Percentiles rank a stretch among this genome's conserved stretches.
These are phyloP conservation scores for Penicillium pulvis DNA, from an alignment of 495 filamentous ascomycete species.

Conservation along the genomic window DNA sequence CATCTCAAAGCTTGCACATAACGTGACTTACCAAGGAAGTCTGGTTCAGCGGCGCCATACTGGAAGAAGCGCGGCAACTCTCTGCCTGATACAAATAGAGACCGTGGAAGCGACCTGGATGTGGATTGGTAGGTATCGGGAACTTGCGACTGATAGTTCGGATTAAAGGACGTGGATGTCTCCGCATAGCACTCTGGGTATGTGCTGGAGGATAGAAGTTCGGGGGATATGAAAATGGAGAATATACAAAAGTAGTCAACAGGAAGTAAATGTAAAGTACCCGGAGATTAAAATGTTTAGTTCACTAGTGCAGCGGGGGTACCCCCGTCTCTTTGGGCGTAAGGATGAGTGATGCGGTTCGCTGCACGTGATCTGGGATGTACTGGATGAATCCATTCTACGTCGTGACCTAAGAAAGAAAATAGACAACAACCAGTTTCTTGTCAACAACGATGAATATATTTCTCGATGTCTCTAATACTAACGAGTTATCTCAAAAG, in stretches of 20 bases:
- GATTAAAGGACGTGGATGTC: not conserved
- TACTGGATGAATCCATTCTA: not conserved
- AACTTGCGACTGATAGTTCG: not conserved
- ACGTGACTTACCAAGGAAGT: not conserved
- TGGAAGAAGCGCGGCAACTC: not conserved
- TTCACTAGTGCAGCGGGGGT: not conserved
- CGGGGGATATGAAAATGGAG: not conserved
- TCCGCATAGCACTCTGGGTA: not conserved
- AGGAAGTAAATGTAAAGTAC: not conserved
- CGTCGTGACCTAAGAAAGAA: no score
- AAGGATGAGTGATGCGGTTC: not conserved
- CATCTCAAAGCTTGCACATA: not conserved
- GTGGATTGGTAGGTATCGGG: not conserved
- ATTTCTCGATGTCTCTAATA: no score
- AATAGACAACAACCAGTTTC: no score
- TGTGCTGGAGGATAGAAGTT: not conserved
- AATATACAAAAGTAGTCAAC: not conserved
- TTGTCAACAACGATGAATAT: no score
- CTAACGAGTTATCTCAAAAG: no score
- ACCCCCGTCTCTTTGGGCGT: not conserved
- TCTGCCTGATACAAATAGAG: not conserved
- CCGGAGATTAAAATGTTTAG: not conserved
- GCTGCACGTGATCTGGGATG: not conserved
- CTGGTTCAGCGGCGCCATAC: slow-evolving; percentile 1
- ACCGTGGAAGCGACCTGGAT: not conserved